Conservation (phyloP, 1,139 yeast genomes). For the Taphrina communis region DNA sequence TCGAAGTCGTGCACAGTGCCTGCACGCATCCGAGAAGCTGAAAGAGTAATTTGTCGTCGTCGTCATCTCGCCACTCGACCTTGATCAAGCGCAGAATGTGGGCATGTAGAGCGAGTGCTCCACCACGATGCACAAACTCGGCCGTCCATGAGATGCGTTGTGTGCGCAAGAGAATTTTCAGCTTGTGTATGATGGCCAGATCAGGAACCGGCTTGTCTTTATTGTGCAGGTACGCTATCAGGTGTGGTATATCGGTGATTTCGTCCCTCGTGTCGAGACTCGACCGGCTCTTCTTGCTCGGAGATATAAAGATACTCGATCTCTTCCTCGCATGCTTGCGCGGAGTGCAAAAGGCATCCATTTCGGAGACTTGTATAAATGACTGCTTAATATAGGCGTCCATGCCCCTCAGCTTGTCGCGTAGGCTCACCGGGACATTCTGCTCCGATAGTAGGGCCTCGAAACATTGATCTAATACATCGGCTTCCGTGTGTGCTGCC, state of each 20-base stretch:
- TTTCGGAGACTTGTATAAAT: slow-evolving; percentile 3
- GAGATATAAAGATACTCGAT: slow-evolving; percentile 11
- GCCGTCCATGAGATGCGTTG: slow-evolving; percentile 42
- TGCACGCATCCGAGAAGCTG: slow-evolving; percentile 42
- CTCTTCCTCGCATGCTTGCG: slow-evolving; percentile 29
- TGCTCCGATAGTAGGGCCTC: slow-evolving; percentile 22
- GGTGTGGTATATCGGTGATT: slow-evolving; percentile 1
- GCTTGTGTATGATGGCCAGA: slow-evolving; percentile 19
- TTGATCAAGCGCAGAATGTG: slow-evolving; percentile 9
- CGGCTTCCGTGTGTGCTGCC: slow-evolving; percentile 15
- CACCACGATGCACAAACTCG: slow-evolving; percentile 38
- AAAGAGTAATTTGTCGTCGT: slow-evolving; percentile 42
- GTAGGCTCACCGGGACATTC: slow-evolving; percentile 18
- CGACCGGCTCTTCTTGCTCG: slow-evolving; percentile 17
- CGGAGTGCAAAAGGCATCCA: slow-evolving; percentile 1
- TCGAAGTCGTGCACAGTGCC: slow-evolving; percentile 31
- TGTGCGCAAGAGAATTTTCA: slow-evolving; percentile 40
- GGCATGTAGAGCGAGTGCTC: slow-evolving; percentile 25
- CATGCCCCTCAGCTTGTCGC: slow-evolving; percentile 27
- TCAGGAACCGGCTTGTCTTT: neutral
- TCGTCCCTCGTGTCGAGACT: neutral
- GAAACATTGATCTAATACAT: slow-evolving; percentile 4
- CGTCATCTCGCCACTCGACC: slow-evolving; percentile 44
- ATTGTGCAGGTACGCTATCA: neutral
- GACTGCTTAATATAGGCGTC: slow-evolving; percentile 30